These are phyloP conservation scores for Glarea lozoyensis DNA, from an alignment of 495 filamentous ascomycete species.

Conservation along the genomic window DNA sequence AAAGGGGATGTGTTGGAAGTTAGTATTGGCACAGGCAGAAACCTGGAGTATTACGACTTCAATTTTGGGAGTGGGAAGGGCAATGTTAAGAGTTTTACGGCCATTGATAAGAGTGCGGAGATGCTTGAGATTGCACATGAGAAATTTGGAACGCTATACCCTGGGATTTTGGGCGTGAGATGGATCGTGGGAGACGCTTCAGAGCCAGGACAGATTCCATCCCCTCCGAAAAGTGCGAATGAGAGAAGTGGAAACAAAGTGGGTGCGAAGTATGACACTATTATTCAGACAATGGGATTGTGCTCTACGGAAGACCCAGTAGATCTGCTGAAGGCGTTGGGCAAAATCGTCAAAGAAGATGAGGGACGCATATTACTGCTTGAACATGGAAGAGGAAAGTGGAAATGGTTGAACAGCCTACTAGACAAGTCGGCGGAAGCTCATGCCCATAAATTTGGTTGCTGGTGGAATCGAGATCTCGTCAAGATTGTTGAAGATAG, in stretches of 20 bases:
- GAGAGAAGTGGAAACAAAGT: slow-evolving; percentile 15
- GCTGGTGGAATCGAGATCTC: slow-evolving; percentile 97
- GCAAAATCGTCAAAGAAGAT: slow-evolving; percentile 36
- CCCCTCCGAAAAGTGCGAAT: slow-evolving; percentile 15
- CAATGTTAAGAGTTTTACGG: slow-evolving; percentile 34
- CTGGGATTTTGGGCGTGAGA: slow-evolving; percentile 17
- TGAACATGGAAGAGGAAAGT: slow-evolving; percentile 81
- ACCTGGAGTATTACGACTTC: slow-evolving; percentile 64
- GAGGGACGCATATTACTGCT: slow-evolving; percentile 73
- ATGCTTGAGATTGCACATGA: slow-evolving; percentile 56
- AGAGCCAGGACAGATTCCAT: slow-evolving; percentile 17
- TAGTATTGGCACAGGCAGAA: slow-evolving; percentile 85
- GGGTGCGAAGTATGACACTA: slow-evolving; percentile 59
- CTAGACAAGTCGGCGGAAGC: slow-evolving; percentile 67
- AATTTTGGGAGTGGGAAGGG: slow-evolving; percentile 23
- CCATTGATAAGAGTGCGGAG: slow-evolving; percentile 52
- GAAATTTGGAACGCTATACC: slow-evolving; percentile 48
- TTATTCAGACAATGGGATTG: slow-evolving; percentile 88
- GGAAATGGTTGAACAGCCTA: slow-evolving; percentile 65
- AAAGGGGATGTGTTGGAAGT: slow-evolving; percentile 82
- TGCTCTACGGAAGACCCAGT: slow-evolving; percentile 77
- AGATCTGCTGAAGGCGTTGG: slow-evolving; percentile 53
- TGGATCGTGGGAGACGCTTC: slow-evolving; percentile 32
- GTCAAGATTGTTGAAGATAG: slow-evolving; percentile 67
- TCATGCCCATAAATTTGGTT: slow-evolving; percentile 81